Percentiles rank a stretch among this genome's conserved stretches.
phyloP scores from a whole-genome alignment of 768 basidiomycete species.

The Pleurotus giganteus region DNA sequence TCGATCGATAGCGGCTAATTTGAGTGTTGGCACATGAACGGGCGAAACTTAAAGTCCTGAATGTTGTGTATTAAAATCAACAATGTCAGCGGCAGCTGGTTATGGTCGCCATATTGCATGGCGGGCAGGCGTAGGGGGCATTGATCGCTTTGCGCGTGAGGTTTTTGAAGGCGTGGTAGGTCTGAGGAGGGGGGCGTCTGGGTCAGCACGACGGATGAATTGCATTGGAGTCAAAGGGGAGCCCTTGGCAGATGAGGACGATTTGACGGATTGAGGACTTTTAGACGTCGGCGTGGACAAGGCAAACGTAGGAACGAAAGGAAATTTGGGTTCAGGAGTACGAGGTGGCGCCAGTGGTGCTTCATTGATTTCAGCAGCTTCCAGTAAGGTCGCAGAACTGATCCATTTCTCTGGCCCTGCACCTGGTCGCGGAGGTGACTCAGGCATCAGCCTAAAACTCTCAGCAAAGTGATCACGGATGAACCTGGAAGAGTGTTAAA shows the following conservation, averaged over 20 bases:
- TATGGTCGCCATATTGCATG: constrained; percentile 7
- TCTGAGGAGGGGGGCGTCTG: constrained; percentile 46
- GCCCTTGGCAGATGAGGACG: constrained; percentile 55
- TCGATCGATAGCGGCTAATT: not conserved
- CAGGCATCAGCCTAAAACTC: constrained; percentile 69
- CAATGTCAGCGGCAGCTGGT: too few species aligned
- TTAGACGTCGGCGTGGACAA: constrained; percentile 55
- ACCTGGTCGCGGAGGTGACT: constrained; percentile 54
- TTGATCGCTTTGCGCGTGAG: constrained; percentile 6
- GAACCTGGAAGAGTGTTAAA: constrained; percentile 50
- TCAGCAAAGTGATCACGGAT: constrained; percentile 86
- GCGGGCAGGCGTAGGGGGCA: constrained; percentile 8
- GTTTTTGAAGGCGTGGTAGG: constrained; percentile 41
- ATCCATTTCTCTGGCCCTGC: constrained; percentile 79
- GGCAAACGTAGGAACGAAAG: constrained; percentile 65
- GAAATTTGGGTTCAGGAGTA: constrained; percentile 66
- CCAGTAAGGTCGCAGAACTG: constrained; percentile 68
- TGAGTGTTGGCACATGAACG: constrained; percentile 10
- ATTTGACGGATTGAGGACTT: constrained; percentile 49
- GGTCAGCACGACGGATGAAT: constrained; percentile 79
- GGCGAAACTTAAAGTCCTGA: too few species aligned
- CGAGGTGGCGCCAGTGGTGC: constrained; percentile 42
- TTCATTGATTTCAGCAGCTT: constrained; percentile 40
- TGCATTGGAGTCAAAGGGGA: constrained; percentile 81
- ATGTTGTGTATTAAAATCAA: too few species aligned